Base-by-base conservation (phyloP, 805 yeast species). In the Candida nemodendra region DNA sequence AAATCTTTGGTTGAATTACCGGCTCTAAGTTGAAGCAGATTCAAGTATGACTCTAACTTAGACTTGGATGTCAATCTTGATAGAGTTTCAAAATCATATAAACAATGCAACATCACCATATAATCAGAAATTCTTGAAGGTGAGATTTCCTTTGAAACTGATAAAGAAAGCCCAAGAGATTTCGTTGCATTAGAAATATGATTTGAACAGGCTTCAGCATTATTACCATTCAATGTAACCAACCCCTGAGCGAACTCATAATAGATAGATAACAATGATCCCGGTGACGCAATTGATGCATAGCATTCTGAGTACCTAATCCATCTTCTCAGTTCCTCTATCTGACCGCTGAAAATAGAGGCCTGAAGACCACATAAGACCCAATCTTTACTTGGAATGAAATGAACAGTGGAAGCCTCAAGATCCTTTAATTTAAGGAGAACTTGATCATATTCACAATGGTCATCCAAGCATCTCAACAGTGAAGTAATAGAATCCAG, bases 361-460 rank as follows among this genome's bases (percentile, higher is more conserved):
- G 95, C 83, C 42, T 84, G 85, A 2, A 88, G 61, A 0, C 90
- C 97, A 30, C 82, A 71, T 41, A 73, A 63, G 3, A 80, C 62
- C 81, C 86, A 81, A 3, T 77, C 83, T 16, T 68, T 62, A 0
- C 77, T 76, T 9, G 72, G 58, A 1, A 48, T 39, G 9, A 50
- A 37, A 2, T 25, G 21, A 1, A 22, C 38, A 15, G 36, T 25
- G 51, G 65, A 52, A 12, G 41, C 36, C 21, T 45, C 67, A 44
- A 59, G 46, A 3, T 57, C 54, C 5, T 72, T 64, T 16, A 86
- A 63, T 27, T 75, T 73, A 2, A 72, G 59, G 2, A 83, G 62
- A 2, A 81, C 75, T 41, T 81, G 79, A 19, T 82, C 84, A 51
- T 84, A 84, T 15, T 84, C 69, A 21, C 87, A 90, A 59, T 85